Base-by-base conservation (phyloP, 192 early-diverging fungal species). In the Phlyctochytrium planicorne region DNA sequence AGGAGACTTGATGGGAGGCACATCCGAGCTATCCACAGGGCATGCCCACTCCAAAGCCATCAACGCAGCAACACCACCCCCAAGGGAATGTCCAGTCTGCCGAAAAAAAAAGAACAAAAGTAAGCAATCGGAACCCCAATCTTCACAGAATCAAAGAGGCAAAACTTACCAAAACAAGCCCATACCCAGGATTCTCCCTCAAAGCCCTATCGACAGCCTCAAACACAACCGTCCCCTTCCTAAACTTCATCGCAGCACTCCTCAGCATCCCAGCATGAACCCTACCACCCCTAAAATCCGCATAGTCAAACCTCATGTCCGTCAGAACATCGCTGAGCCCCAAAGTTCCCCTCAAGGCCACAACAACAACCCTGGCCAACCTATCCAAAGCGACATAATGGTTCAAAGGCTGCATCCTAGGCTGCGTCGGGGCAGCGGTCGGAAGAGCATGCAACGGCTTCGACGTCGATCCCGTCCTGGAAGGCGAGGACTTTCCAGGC, bases 251-350 rank as follows among this genome's bases (percentile, higher is more conserved):
- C 55, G 85, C 80, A 0, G 94, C 94, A 34, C 88, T 86, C 47
- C 89, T 83, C 71, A 92, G 84, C 93, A 95, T 95, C 0, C 93
- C 93, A 1, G 85, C 87, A 63, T 95, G 93, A 3, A 87, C 91
- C 36, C 60, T 62, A 33, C 64, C 57, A 1, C 73, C 73, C 65
- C 73, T 50, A 60, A 70, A 76, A 32, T 71, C 62, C 3, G 67
- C 77, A 53, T 77, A 77, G 34, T 76, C 72, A 33, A 75, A 62
- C 70, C 56, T 71, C 69, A 64, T 65, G 65, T 63, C 88, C 70
- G 68, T 84, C 53, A 69, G 77, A 35, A 72, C 30, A 60, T 82
- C 83, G 2, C 77, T 80, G 23, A 85, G 66, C 10, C 78, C 80
- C 23, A 85, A 61, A 1, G 83, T 85, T 29, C 83, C 83, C 23